Base-by-base conservation (phyloP, 2,329 filamentous ascomycete genomes). In the Alternaria alternata region DNA sequence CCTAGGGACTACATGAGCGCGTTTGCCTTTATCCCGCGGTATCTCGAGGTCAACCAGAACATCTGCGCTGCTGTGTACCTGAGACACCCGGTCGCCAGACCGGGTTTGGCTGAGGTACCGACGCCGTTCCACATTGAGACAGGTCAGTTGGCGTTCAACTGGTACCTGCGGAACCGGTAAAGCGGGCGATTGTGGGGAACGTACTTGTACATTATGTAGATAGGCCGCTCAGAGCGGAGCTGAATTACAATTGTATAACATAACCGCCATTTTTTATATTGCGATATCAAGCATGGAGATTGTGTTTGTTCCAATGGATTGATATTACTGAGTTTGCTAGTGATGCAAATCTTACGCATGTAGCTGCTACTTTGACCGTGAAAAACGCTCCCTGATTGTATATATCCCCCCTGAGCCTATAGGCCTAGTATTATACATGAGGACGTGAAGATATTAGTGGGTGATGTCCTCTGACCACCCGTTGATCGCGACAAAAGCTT, bases 1-100 rank as follows among this genome's bases (percentile, higher is more conserved):
- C 95, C 95, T 12, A 86, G 93, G 57, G 86, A 90, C 53, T 98
- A 87, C 80, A 96, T 99, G 91, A 85, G 87, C 52, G 89, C 94
- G 0, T 99, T 99, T 80, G 93, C 94, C 24, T 97, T 97, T 80
- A 93, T 99, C 68, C 95, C 95, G 11, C 85, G 91, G 54, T 99
- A 98, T 79, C 87, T 99, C 62, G 96, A 99, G 82, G 95, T 99
- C 70, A 97, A 98, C 84, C 95, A 96, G 79, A 96, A 94, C 75
- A 91, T 98, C 72, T 99, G 95, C 80, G 90, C 94, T 1, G 95
- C 95, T 11, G 93, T 99, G 41, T 99, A 99, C 79, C 82, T 99
- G 63, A 87, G 95, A 59, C 94, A 99, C 82, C 95, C 95, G 0
- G 94, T 98, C 43, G 95, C 93, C 26, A 86, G 94, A 62, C 90